Conservation (phyloP, 345 rosid genomes). For the Eucalyptus cloeziana region DNA sequence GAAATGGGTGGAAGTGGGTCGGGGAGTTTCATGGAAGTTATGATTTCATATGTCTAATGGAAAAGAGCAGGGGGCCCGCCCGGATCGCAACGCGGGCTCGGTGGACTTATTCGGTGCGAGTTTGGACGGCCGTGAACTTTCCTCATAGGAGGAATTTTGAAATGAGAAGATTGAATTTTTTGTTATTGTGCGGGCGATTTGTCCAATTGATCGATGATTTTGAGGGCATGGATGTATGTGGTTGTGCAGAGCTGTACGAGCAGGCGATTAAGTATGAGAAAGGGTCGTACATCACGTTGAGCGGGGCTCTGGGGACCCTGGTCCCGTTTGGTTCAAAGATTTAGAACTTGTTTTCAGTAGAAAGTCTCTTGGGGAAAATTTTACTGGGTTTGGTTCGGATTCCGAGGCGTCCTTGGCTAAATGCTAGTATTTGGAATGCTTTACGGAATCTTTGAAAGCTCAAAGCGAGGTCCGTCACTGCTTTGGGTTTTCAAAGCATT, state of each 20-base stretch:
- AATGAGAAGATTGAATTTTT: not conserved
- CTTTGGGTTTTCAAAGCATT: too few species aligned
- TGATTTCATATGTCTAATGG: not conserved
- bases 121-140: not conserved
- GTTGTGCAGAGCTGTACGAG: slow-evolving; percentile 74
- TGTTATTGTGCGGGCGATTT: not conserved
- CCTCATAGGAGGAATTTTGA: not conserved
- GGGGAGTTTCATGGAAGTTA: not conserved
- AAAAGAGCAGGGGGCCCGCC: not conserved
- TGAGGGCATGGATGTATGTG: not conserved
- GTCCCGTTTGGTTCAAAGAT: too few species aligned
- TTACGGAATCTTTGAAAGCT: too few species aligned
- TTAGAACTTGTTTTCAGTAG: too few species aligned
- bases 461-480: too few species aligned
- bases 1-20: not conserved
- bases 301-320: slow-evolving; percentile 91
- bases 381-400: too few species aligned
- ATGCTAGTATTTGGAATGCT: too few species aligned
- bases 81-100: not conserved
- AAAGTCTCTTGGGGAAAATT: too few species aligned
- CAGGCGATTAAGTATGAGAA: slow-evolving; percentile 86
- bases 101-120: not conserved
- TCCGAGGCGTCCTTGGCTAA: too few species aligned
- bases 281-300: slow-evolving; percentile 78
- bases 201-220: not conserved